Evolutionary conservation across 2,329 filamentous ascomycete species (phyloP).

Genomic region (Colletotrichum liaoningense): DNA sequence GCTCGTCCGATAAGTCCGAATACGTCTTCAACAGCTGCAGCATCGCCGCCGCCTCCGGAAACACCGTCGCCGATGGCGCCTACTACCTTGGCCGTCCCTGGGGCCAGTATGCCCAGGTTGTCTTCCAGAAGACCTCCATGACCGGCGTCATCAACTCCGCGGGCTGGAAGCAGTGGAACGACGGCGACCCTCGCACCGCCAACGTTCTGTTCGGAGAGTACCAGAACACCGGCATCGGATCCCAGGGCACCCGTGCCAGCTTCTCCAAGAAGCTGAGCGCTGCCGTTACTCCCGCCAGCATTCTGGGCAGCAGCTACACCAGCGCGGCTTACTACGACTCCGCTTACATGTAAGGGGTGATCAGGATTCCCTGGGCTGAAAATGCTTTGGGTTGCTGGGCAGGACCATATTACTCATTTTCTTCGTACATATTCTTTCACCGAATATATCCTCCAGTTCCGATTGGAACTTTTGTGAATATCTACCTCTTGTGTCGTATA

Average conservation of each 20-base stretch:
- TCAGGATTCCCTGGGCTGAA: neutral
- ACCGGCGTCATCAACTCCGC: constrained; percentile 66
- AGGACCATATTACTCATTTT: neutral
- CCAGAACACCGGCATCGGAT: constrained; percentile 67
- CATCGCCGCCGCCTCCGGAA: constrained; percentile 51
- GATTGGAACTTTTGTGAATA: neutral
- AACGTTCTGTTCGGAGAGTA: constrained; percentile 70
- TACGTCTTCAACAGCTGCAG: constrained; percentile 60
- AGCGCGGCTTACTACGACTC: constrained; percentile 42
- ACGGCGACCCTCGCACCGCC: constrained; percentile 57
- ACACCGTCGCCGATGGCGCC: constrained; percentile 49
- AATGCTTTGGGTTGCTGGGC: neutral
- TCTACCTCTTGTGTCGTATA: neutral
- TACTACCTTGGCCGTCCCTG: constrained; percentile 63
- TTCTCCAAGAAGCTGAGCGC: constrained; percentile 49
- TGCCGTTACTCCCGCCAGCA: constrained; percentile 46
- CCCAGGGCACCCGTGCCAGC: constrained; percentile 62
- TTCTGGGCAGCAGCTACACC: constrained; percentile 43
- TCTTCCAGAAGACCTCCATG: constrained; percentile 62
- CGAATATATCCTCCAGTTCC: neutral
- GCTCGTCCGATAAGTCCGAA: constrained; percentile 47
- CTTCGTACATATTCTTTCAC: constrained; percentile 6
- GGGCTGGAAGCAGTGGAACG: constrained; percentile 70
- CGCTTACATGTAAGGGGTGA: constrained; percentile 39
- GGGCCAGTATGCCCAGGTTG: constrained; percentile 57